phyloP scores from a whole-genome alignment of 768 basidiomycete genomes.

The Hebeloma cylindrosporum region DNA sequence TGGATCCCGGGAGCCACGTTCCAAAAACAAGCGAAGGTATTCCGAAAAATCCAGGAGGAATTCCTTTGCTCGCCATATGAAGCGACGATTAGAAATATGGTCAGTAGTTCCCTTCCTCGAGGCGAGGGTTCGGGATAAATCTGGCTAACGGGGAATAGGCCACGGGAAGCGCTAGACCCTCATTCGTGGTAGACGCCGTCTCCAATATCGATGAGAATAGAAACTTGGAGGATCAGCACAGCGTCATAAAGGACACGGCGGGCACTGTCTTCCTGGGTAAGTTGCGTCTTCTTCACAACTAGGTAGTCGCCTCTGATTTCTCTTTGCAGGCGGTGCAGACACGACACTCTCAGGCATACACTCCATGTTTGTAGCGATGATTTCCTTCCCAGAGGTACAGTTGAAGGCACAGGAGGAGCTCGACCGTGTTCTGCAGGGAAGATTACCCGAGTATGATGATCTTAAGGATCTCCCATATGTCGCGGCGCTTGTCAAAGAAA shows the following conservation, averaged over 20 bases:
- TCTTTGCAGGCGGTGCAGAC: constrained; percentile 25
- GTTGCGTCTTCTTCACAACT: background rate
- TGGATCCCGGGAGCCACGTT: constrained; percentile 65
- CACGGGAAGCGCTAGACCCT: constrained; percentile 19
- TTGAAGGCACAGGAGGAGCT: constrained; percentile 39
- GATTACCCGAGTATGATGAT: constrained; percentile 41
- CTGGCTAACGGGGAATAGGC: constrained; percentile 13
- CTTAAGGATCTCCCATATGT: constrained; percentile 38
- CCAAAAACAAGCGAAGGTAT: constrained; percentile 47
- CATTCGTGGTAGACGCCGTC: constrained; percentile 25
- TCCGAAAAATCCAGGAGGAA: constrained; percentile 37
- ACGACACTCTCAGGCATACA: constrained; percentile 28
- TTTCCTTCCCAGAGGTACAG: constrained; percentile 38
- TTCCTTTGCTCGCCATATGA: constrained; percentile 39
- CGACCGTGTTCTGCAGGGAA: constrained; percentile 36
- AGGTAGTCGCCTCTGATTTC: constrained; percentile 8
- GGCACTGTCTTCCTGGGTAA: constrained; percentile 37
- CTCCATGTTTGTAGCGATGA: constrained; percentile 40
- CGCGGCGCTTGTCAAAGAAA: constrained; percentile 36
- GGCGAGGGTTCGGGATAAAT: background rate
- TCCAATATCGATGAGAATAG: constrained; percentile 20
- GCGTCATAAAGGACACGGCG: constrained; percentile 38
- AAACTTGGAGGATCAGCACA: constrained; percentile 18
- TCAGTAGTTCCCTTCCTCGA: constrained; percentile 13
- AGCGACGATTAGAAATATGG: constrained; percentile 26